phyloP scores from a whole-genome alignment of 2,329 filamentous ascomycete genomes.

The Xylaria sp. region DNA sequence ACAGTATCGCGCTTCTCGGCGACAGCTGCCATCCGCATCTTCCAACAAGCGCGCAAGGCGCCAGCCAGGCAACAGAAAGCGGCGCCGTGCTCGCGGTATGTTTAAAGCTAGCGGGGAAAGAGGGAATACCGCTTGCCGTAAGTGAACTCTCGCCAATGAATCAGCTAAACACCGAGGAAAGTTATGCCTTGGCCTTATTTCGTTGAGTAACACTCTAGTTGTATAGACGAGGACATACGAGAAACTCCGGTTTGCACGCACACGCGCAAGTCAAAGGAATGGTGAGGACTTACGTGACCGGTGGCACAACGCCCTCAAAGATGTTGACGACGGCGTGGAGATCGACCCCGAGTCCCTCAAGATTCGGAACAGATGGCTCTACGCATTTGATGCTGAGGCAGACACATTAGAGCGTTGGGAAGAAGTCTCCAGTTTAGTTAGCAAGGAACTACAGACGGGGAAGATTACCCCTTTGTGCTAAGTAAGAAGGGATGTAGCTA shows the following conservation, averaged over 20 bases:
- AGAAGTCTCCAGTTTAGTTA: slow-evolving; percentile 52
- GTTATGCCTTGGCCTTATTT: not conserved
- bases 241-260: slow-evolving; percentile 55
- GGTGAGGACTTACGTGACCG: slow-evolving; percentile 56
- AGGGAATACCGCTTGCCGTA: slow-evolving; percentile 53
- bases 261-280: slow-evolving; percentile 55
- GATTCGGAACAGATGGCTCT: slow-evolving; percentile 59
- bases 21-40: slow-evolving; percentile 66
- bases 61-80: slow-evolving; percentile 65
- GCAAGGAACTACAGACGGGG: slow-evolving; percentile 50
- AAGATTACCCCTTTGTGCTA: slow-evolving; percentile 53
- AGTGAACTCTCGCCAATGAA: slow-evolving; percentile 27
- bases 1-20: slow-evolving; percentile 61
- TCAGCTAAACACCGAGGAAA: not conserved
- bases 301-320: slow-evolving; percentile 57
- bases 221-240: slow-evolving; percentile 55
- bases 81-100: slow-evolving; percentile 58
- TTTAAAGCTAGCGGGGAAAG: slow-evolving; percentile 55
- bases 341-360: slow-evolving; percentile 58
- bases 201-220: slow-evolving; percentile 4
- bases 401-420: slow-evolving; percentile 56
- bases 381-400: slow-evolving; percentile 58
- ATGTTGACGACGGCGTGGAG: slow-evolving; percentile 54
- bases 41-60: slow-evolving; percentile 63
- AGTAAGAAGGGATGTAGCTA: not conserved